Conservation (phyloP, 1,284 basidiomycete genomes). For the Calocybe gambosa region DNA sequence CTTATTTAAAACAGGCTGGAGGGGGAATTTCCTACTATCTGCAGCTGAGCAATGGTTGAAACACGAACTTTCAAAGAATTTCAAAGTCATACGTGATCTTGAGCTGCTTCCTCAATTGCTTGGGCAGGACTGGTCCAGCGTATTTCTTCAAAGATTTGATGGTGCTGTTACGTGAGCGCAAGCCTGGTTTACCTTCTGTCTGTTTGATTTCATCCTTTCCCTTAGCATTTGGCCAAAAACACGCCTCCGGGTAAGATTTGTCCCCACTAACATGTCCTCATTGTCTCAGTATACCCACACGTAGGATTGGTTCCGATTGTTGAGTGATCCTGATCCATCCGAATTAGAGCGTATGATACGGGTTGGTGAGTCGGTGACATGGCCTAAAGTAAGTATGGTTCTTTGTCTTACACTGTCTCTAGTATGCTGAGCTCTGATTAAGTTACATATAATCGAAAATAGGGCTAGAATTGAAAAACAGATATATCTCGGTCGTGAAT, state of each 20-base stretch:
- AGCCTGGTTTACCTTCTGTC: background rate
- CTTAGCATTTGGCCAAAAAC: constrained; percentile 83
- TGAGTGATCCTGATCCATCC: constrained; percentile 78
- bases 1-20: constrained; percentile 58
- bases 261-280: constrained; percentile 1
- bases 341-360: constrained; percentile 81
- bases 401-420: background rate
- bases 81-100: constrained; percentile 92
- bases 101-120: constrained; percentile 85
- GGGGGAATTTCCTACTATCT: constrained; percentile 92
- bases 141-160: constrained; percentile 88
- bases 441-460: constrained; percentile 92
- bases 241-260: constrained; percentile 50
- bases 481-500: constrained; percentile 75
- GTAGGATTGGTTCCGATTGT: constrained; percentile 79
- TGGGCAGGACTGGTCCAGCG: constrained; percentile 93
- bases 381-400: constrained; percentile 70
- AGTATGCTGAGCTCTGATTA: constrained; percentile 2
- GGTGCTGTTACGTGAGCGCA: constrained; percentile 69
- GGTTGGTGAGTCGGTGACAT: constrained; percentile 88
- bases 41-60: constrained; percentile 93
- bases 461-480: constrained; percentile 75
- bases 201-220: constrained; percentile 4
- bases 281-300: constrained; percentile 10
- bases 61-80: constrained; percentile 91